Evolutionary conservation across 139 green algal species (phyloP).

Genomic region (Medakamo hakoo): DNA sequence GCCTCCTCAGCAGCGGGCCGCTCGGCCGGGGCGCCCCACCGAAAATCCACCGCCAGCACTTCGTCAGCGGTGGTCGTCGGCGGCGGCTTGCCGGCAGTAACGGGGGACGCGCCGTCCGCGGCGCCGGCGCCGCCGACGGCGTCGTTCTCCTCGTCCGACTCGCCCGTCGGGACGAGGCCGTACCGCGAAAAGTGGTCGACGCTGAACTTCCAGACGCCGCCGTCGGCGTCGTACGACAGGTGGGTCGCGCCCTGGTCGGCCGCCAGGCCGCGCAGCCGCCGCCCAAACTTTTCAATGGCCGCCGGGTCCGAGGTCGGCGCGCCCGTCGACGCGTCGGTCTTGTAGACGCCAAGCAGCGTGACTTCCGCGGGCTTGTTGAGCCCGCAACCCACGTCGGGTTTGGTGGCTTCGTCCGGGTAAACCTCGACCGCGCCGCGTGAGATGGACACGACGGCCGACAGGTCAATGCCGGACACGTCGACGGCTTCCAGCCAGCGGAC

Average conservation of each 20-base stretch:
- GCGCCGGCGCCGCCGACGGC: not conserved
- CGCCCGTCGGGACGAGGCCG: constrained; percentile 38
- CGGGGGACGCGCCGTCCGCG: no score
- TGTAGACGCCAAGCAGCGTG: constrained; percentile 41
- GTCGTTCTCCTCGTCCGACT: constrained; percentile 8
- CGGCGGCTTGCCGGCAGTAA: no score
- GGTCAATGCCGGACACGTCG: constrained; percentile 52
- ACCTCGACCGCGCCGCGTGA: constrained; percentile 26
- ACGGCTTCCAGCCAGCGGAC: constrained; percentile 65
- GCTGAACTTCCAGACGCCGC: constrained; percentile 67
- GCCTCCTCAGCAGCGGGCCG: no score
- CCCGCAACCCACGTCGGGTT: constrained; percentile 58
- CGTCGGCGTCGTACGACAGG: constrained; percentile 49
- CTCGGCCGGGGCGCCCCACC: no score
- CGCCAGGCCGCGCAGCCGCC: constrained; percentile 33
- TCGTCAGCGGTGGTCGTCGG: no score
- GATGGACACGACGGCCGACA: constrained; percentile 57
- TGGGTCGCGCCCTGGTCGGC: constrained; percentile 58
- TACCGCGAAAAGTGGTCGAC: constrained; percentile 85
- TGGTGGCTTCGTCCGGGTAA: constrained; percentile 45
- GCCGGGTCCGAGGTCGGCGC: constrained; percentile 23
- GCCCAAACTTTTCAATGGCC: constrained; percentile 20
- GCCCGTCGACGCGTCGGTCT: constrained; percentile 39
- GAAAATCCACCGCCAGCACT: no score
- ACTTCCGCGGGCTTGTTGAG: constrained; percentile 69